Evolutionary conservation across 2,329 filamentous ascomycete species (phyloP).

Genomic region (Aspergillus sp.): DNA sequence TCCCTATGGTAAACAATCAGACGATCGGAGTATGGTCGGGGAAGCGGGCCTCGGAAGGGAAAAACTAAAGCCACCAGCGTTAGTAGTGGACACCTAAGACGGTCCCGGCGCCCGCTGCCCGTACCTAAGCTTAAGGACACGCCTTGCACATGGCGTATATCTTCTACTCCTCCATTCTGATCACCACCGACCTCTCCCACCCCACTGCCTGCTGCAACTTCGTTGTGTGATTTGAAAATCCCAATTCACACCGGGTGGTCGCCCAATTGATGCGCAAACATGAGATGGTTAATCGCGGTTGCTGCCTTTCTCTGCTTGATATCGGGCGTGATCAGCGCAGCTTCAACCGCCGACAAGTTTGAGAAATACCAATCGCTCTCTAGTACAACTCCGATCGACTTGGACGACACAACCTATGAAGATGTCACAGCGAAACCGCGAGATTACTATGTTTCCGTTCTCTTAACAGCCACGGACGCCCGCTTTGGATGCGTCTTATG

Average conservation of each 20-base stretch:
- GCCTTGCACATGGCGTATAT: too few relatives aligned
- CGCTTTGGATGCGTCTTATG: slow-evolving; percentile 85
- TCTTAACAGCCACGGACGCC: slow-evolving; percentile 81
- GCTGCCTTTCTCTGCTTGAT: slow-evolving; percentile 41
- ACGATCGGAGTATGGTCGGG: background rate
- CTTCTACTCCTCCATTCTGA: too few relatives aligned
- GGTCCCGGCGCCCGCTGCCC: background rate
- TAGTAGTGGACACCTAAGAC: slow-evolving; percentile 12
- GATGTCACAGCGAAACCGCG: slow-evolving; percentile 73
- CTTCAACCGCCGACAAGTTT: slow-evolving; percentile 68
- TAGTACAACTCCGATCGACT: slow-evolving; percentile 68
- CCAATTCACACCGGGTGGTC: background rate
- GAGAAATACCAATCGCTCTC: slow-evolving; percentile 68
- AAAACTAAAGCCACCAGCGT: slow-evolving; percentile 5
- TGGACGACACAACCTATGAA: slow-evolving; percentile 73
- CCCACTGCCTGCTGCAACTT: background rate
- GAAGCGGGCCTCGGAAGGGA: background rate
- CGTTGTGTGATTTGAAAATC: background rate
- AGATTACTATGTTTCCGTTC: slow-evolving; percentile 78
- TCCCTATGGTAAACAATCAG: background rate
- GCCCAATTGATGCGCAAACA: slow-evolving; percentile 18
- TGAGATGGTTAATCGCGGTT: slow-evolving; percentile 32
- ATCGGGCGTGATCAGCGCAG: slow-evolving; percentile 37
- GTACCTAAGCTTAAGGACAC: background rate
- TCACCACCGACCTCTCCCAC: background rate